Evolutionary conservation across 768 basidiomycete species (phyloP), one percentile per base, ranked within the genome.

Genomic region (Ramaria sp.): DNA sequence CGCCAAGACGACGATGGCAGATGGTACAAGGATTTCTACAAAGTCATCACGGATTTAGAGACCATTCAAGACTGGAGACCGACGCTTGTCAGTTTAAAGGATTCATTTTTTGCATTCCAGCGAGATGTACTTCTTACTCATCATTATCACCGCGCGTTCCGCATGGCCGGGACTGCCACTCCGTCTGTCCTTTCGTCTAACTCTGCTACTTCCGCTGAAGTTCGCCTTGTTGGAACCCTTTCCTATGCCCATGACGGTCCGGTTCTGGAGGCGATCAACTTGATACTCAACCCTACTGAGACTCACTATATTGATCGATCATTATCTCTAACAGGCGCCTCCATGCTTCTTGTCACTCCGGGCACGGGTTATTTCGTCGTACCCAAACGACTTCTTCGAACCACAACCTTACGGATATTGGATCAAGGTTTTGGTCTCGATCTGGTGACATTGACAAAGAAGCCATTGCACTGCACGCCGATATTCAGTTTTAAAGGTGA

Each of bases 11-110:
- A 89, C 52, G 75, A 82, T 44, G 85, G 82, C 9, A 38, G 32
- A 24, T 90, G 82, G 82, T 92, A 93, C 70, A 95, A 96, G 67
- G 96, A 96, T 65, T 95, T 94, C 62, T 97, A 82, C 78, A 93
- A 95, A 67, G 84, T 98, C 60, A 88, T 94, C 63, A 88, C 90
- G 3, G 95, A 98, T 64, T 73, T 95, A 30, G 92, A 98, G 63
- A 81, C 90, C 45, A 75, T 91, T 42, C 72, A 80, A 56, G 89
- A 94, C 62, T 95, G 93, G 90, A 85, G 85, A 58, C 78, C 84
- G 1, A 90, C 88, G 0, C 77, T 97, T 4, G 83, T 88, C 57
- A 82, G 78, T 63, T 77, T 98, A 63, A 95, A 94, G 66, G 81
- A 88, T 64, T 83, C 91, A 1, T 86, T 91, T 64, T 88, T 85